These are phyloP conservation scores for Pouteria glomerata DNA, from an alignment of 148 eudicot genomes.

Conservation along the genomic window DNA sequence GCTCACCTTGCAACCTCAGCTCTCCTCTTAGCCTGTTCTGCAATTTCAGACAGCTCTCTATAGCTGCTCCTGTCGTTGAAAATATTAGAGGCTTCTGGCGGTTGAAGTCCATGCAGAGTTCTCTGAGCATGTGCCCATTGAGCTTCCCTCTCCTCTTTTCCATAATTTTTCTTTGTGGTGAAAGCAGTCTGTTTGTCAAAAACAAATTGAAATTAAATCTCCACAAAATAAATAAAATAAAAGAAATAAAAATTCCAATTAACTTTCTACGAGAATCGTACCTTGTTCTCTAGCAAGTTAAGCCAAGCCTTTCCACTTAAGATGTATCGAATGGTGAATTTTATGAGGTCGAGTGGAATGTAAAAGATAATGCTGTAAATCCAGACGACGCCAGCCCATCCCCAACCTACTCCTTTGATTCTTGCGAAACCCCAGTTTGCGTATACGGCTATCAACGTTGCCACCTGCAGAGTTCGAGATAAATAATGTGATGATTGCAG, in stretches of 20 bases:
- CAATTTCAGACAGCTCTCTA: conserved; percentile 81
- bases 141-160: conserved; percentile 92
- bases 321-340: conserved; percentile 75
- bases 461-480: conserved; percentile 47
- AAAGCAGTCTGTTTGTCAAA: conserved; percentile 58
- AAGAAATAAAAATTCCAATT: not conserved
- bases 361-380: conserved; percentile 71
- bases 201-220: not conserved
- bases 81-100: conserved; percentile 54
- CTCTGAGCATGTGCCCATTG: conserved; percentile 95
- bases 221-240: not conserved
- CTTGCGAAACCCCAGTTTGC: conserved; percentile 87
- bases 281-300: conserved; percentile 84
- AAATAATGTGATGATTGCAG: too few species aligned
- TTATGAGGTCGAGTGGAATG: conserved; percentile 75
- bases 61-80: conserved; percentile 73
- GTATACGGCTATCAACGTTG: conserved; percentile 85
- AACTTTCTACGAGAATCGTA: conserved; percentile 11
- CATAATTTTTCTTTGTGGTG: conserved; percentile 84
- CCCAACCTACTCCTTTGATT: conserved; percentile 89
- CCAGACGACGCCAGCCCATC: conserved; percentile 99
- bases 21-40: conserved; percentile 87
- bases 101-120: conserved; percentile 83
- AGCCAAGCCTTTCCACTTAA: conserved; percentile 96
- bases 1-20: conserved; percentile 98